Evolutionary conservation across 1,284 basidiomycete species (phyloP).

Genomic region (Heliocybe sulcata): DNA sequence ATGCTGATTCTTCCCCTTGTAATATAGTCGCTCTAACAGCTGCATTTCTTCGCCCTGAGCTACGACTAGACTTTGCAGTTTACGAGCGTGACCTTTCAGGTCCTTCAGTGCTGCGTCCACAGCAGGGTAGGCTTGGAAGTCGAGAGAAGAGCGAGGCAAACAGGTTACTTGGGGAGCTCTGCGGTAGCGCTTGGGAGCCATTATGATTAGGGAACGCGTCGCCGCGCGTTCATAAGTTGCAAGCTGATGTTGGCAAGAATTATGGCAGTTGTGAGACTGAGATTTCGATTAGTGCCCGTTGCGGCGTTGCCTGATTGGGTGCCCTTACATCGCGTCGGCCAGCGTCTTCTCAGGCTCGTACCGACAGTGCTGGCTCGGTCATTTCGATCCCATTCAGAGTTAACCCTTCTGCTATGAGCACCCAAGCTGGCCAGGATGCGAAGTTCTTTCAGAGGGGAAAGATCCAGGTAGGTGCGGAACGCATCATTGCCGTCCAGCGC

Average conservation of each 20-base stretch:
- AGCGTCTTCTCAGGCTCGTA: too few relatives aligned
- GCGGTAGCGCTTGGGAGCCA: neutral
- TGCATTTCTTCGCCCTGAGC: conserved; percentile 47
- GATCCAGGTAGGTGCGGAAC: conserved; percentile 64
- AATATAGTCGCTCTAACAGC: conserved; percentile 61
- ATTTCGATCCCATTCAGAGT: neutral
- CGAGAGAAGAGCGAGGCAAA: conserved; percentile 29
- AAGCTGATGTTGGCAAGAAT: too few relatives aligned
- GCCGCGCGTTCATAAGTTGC: too few relatives aligned
- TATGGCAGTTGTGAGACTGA: too few relatives aligned
- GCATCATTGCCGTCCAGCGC: conserved; percentile 2
- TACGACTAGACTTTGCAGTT: conserved; percentile 35
- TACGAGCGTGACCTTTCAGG: conserved; percentile 45
- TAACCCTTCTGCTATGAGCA: neutral
- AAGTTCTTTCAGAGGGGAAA: conserved; percentile 90
- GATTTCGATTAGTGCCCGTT: too few relatives aligned
- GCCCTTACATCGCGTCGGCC: too few relatives aligned
- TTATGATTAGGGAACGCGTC: too few relatives aligned
- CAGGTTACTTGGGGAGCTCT: conserved; percentile 5
- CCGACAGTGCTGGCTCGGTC: too few relatives aligned
- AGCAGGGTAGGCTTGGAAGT: conserved; percentile 24
- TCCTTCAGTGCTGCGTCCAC: conserved; percentile 55
- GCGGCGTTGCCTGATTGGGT: too few relatives aligned
- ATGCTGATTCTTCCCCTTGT: conserved; percentile 79
- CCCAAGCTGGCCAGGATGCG: conserved; percentile 70